A percentile compares a stretch with the other conserved stretches of the same genome.
Evolutionary conservation across 225 moss, liverwort and hornwort species (phyloP).

Genomic region (Bryum argenteum): DNA sequence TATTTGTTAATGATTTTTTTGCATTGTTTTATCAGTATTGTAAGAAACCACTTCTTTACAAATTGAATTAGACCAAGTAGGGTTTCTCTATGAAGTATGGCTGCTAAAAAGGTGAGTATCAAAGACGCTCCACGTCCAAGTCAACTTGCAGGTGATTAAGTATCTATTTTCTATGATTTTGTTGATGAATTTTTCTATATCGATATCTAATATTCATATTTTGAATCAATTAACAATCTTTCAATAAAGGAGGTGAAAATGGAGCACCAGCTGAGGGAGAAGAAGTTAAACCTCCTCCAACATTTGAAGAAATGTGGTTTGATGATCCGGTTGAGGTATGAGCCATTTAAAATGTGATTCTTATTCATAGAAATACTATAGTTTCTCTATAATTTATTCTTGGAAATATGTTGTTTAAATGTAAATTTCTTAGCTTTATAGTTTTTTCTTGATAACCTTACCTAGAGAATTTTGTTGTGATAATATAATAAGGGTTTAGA

Average conservation of each 20-base stretch:
- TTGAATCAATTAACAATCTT: neutral
- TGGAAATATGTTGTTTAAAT: no score
- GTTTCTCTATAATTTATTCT: no score
- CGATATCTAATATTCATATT: neutral
- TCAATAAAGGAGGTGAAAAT: neutral
- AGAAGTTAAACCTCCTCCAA: constrained; percentile 29
- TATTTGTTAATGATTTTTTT: no score
- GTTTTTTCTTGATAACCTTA: no score
- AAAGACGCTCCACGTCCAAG: neutral
- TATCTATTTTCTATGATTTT: neutral
- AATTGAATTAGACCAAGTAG: neutral
- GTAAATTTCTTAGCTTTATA: no score
- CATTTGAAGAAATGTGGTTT: constrained; percentile 56
- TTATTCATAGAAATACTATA: neutral
- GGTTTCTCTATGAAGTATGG: neutral
- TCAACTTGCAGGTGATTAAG: constrained; percentile 7
- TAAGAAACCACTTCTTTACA: no score
- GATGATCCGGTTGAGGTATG: constrained; percentile 44
- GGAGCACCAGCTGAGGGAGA: neutral
- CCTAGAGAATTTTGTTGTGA: no score
- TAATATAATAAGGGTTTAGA: no score
- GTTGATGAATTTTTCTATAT: no score
- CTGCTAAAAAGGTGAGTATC: constrained; percentile 23
- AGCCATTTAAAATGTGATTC: neutral
- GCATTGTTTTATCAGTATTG: no score